Percentiles rank a stretch among this genome's conserved stretches.
These are phyloP conservation scores for Grifola frondosa DNA, from an alignment of 1,284 basidiomycete species.

Conservation along the genomic window DNA sequence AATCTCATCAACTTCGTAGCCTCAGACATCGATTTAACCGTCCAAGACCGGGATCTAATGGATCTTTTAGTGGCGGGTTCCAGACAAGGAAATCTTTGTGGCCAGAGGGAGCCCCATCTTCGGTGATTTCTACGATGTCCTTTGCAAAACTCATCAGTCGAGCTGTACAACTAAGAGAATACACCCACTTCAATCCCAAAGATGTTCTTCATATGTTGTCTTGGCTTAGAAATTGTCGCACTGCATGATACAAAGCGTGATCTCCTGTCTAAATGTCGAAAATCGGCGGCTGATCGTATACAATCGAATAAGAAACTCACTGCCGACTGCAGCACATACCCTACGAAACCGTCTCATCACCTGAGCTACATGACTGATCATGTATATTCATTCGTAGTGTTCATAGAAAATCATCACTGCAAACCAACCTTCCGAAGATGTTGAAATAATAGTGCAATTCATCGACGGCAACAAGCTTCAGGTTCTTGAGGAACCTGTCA, in stretches of 20 bases:
- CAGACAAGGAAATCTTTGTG: constrained; percentile 79
- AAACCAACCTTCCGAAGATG: constrained; percentile 64
- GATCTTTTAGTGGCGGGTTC: constrained; percentile 71
- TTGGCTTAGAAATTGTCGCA: constrained; percentile 85
- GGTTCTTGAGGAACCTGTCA: constrained; percentile 65
- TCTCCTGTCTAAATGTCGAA: constrained; percentile 64
- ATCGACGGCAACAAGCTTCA: constrained; percentile 83
- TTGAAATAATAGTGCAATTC: constrained; percentile 82
- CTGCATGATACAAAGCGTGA: constrained; percentile 84
- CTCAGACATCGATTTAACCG: constrained; percentile 66
- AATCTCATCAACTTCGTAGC: constrained; percentile 77
- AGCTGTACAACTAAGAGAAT: background rate
- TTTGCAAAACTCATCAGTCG: constrained; percentile 18
- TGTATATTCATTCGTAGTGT: background rate
- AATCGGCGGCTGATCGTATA: background rate
- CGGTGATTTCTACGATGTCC: constrained; percentile 68
- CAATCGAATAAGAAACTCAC: constrained; percentile 41
- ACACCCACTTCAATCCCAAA: constrained; percentile 60
- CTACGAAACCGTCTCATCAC: constrained; percentile 76
- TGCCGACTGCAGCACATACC: constrained; percentile 83
- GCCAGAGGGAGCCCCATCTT: constrained; percentile 85
- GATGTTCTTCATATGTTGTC: constrained; percentile 70
- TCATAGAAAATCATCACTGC: background rate
- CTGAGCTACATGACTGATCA: constrained; percentile 72
- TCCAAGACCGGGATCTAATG: constrained; percentile 55